Evolutionary conservation across 2,329 filamentous ascomycete genomes (phyloP).

Genomic region (Daldinia sp.): DNA sequence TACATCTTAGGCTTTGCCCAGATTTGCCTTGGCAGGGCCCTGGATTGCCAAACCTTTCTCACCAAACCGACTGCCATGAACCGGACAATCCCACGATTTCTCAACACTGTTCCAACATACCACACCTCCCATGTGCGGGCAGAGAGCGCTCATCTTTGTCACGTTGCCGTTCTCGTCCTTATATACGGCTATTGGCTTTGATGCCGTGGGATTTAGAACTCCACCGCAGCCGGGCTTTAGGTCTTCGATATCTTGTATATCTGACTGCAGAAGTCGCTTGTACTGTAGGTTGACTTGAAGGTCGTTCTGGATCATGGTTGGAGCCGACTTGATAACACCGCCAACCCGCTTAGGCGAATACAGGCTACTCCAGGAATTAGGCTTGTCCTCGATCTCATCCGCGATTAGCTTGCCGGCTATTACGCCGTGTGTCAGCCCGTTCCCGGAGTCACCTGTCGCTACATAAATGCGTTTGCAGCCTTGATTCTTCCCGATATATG

Average conservation of each 20-base stretch:
- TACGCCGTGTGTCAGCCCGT: slow-evolving; percentile 68
- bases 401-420: slow-evolving; percentile 61
- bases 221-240: slow-evolving; percentile 62
- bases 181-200: slow-evolving; percentile 66
- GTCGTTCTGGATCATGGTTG: slow-evolving; percentile 62
- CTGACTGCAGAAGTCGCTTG: slow-evolving; percentile 64
- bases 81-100: slow-evolving; percentile 67
- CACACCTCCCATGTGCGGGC: slow-evolving; percentile 67
- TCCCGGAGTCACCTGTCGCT: slow-evolving; percentile 68
- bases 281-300: slow-evolving; percentile 68
- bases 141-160: slow-evolving; percentile 65
- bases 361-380: slow-evolving; percentile 62
- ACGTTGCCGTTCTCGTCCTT: slow-evolving; percentile 66
- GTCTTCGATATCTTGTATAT: slow-evolving; percentile 64
- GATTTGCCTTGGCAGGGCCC: slow-evolving; percentile 50
- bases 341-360: slow-evolving; percentile 64
- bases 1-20: slow-evolving; percentile 13
- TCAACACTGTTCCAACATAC: slow-evolving; percentile 67
- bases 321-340: slow-evolving; percentile 59
- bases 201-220: slow-evolving; percentile 61
- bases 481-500: slow-evolving; percentile 67
- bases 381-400: slow-evolving; percentile 63
- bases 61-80: slow-evolving; percentile 58
- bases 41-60: slow-evolving; percentile 53
- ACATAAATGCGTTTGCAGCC: slow-evolving; percentile 64